Evolutionary conservation across 78 protist species (phyloP).

Genomic region (Emiliania huxleyi): DNA sequence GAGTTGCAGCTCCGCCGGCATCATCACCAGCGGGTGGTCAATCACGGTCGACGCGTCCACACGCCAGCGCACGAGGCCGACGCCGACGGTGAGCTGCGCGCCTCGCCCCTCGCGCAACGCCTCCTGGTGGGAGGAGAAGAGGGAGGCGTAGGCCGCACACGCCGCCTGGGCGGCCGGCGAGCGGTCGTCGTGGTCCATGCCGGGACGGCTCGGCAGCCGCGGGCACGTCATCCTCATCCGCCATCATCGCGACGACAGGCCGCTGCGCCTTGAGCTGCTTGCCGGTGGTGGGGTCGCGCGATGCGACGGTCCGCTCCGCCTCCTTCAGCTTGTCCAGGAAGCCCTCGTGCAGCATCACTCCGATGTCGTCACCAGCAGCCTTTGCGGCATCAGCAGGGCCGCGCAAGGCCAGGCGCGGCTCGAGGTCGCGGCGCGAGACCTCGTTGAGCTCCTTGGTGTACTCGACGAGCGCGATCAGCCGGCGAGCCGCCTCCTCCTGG

Average conservation of each 20-base stretch:
- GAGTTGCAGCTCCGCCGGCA: not conserved
- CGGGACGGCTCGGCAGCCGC: not conserved
- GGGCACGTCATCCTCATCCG: not conserved
- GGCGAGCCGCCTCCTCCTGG: not conserved
- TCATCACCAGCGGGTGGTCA: slow-evolving; percentile 1
- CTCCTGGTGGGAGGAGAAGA: slow-evolving; percentile 17
- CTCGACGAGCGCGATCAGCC: not conserved
- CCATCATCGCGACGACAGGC: not conserved
- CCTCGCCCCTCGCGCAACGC: slow-evolving; percentile 20
- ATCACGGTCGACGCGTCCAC: not conserved
- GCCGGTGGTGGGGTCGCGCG: not conserved
- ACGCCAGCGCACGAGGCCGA: not conserved
- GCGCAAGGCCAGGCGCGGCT: not conserved
- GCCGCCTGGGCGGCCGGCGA: not conserved
- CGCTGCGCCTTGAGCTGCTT: not conserved
- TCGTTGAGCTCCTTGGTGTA: not conserved
- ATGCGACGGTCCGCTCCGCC: not conserved
- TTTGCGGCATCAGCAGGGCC: too few species aligned
- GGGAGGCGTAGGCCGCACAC: slow-evolving; percentile 1
- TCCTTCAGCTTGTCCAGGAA: not conserved
- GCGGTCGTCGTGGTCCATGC: not conserved
- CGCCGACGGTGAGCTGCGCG: slow-evolving; percentile 23
- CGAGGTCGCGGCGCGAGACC: not conserved
- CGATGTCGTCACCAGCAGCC: too few species aligned
- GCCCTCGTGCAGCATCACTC: not conserved